Base-by-base conservation (phyloP, 768 basidiomycete species). In the Leccinum imitatum region DNA sequence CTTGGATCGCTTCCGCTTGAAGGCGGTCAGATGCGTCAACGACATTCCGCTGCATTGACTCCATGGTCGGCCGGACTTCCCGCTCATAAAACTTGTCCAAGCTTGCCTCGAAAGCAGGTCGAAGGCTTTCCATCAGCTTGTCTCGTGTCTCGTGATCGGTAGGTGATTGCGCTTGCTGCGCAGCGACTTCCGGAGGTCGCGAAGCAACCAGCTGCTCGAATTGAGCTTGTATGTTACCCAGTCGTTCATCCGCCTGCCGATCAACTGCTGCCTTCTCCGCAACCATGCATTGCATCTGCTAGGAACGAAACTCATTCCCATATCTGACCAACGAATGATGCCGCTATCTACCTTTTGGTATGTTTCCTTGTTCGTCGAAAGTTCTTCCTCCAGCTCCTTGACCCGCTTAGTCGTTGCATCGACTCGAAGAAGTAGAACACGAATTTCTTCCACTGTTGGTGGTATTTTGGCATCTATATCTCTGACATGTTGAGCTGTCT, bases 401-500 rank as follows among this genome's bases (percentile, higher is more conserved):
- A 71, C 59, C 39, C 65, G 66, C 53, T 59, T 63, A 30, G 60
- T 62, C 27, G 67, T 61, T 6, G 65, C 64, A 44, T 65, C 66
- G 2, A 67, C 70, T 54, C 53, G 65, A 41, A 65, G 53, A 50
- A 75, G 69, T 55, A 73, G 57, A 37, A 50, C 39, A 11, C 68
- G 67, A n/a, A 73, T 63, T 15, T 71, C 63, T 27, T 69, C 63
- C 31, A 75, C 63, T 33, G 62, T 56, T 14, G 37, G 62, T n/a
- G 67, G 65, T 23, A 75, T 48, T n/a, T 62, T 67, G 6, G 53
- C 63, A 33, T 68, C 71, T 37, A 75, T 13, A 30, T 67, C 65
- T 14, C 31, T 58, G 48, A 65, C 61, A 4, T 56, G 63, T 27
- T 56, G 58, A 25, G 64, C 59, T 14, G 56, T 62, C 25, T 46